A percentile compares a stretch with the other conserved stretches of the same genome.
phyloP scores from a whole-genome alignment of 225 moss, liverwort and hornwort genomes.

The Physcomitrium patens region DNA sequence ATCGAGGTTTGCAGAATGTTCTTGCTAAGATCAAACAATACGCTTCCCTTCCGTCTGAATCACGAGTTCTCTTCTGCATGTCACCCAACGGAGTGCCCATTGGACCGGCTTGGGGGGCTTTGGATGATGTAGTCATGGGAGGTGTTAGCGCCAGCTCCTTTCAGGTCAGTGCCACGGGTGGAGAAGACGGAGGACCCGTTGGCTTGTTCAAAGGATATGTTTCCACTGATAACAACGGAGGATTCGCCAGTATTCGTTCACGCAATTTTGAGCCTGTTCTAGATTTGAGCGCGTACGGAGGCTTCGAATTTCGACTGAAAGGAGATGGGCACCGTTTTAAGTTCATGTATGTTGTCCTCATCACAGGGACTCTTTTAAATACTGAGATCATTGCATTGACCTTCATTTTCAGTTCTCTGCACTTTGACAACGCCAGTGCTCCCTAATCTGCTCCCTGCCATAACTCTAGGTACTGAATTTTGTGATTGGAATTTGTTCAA shows the following conservation, averaged over 20 bases:
- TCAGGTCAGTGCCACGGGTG: conserved; percentile 59
- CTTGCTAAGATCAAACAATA: conserved; percentile 70
- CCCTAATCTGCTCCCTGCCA: too few relatives aligned
- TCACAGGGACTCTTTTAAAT: background rate
- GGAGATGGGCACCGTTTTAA: conserved; percentile 91
- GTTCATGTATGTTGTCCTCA: conserved; percentile 53
- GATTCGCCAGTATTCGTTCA: conserved; percentile 80
- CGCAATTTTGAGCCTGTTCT: conserved; percentile 67
- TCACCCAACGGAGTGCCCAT: conserved; percentile 63
- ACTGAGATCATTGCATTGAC: background rate
- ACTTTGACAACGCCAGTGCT: too few relatives aligned
- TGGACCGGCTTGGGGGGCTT: conserved; percentile 89
- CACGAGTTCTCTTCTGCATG: conserved; percentile 62
- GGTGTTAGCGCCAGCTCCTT: conserved; percentile 90
- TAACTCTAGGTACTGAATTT: too few relatives aligned
- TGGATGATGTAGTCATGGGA: conserved; percentile 98
- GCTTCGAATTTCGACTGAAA: conserved; percentile 76
- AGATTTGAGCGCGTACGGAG: conserved; percentile 78
- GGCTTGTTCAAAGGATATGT: conserved; percentile 80
- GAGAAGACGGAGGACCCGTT: conserved; percentile 71
- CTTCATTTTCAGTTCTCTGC: too few relatives aligned
- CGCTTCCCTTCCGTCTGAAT: conserved; percentile 32
- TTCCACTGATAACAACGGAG: conserved; percentile 83
- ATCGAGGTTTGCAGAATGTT: conserved; percentile 72
- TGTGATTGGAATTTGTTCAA: background rate